Percentiles rank a stretch among this genome's conserved stretches.
Conservation (phyloP, 2,329 filamentous ascomycete species). For the Diaporthe amygdali region DNA sequence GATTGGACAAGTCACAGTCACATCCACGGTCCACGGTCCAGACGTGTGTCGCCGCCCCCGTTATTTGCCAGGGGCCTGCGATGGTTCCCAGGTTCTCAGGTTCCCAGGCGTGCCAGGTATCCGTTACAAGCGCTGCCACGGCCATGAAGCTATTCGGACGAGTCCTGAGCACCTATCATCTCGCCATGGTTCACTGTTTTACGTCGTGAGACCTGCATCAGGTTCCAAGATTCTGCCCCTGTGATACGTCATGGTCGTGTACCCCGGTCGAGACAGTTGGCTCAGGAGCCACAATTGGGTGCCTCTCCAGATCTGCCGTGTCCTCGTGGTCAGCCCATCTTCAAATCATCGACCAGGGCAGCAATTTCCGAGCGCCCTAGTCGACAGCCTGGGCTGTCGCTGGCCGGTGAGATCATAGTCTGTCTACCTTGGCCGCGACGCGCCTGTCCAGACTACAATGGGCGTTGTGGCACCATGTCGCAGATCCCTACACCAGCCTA, state of each 20-base stretch:
- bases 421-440: background rate
- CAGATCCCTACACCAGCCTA: constrained; percentile 1
- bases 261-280: constrained; percentile 5
- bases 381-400: background rate
- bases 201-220: constrained; percentile 3
- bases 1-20: constrained; percentile 10
- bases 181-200: background rate
- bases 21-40: background rate
- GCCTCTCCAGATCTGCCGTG: constrained; percentile 6
- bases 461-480: background rate
- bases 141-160: background rate
- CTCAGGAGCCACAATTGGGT: background rate
- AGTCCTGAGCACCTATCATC: constrained; percentile 3
- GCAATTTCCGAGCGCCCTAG: background rate
- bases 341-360: background rate
- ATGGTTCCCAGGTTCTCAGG: background rate
- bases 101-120: no score
- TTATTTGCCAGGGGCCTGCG: background rate
- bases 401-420: background rate
- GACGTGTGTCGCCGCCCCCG: background rate
- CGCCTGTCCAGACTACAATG: background rate
- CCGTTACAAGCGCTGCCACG: background rate
- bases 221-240: constrained; percentile 1
- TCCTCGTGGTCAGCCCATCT: constrained; percentile 3
- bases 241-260: constrained; percentile 5